phyloP scores from a whole-genome alignment of 139 green algal species.

The Closterium sp. region DNA sequence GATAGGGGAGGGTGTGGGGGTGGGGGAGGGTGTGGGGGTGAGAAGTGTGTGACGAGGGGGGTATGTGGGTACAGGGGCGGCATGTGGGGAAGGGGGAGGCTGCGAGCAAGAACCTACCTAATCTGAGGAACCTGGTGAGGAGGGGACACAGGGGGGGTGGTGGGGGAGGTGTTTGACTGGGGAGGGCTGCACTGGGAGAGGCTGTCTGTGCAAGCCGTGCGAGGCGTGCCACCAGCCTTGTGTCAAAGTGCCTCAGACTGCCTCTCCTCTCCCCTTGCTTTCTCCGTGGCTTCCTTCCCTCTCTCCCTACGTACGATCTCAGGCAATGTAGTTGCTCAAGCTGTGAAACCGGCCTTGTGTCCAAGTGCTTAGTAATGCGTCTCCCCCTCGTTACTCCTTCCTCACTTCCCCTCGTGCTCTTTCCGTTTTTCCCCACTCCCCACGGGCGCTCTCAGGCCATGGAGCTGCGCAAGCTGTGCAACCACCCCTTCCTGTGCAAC shows the following conservation, averaged over 20 bases:
- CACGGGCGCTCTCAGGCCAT: conserved; percentile 70
- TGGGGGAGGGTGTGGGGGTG: too few relatives aligned
- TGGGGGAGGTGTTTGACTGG: too few relatives aligned
- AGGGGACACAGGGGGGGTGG: too few relatives aligned
- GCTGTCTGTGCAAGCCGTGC: too few relatives aligned
- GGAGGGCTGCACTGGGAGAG: too few relatives aligned
- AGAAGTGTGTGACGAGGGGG: too few relatives aligned
- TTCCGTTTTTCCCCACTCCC: not conserved
- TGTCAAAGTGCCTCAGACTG: too few relatives aligned
- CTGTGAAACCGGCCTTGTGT: conserved; percentile 84
- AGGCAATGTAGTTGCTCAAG: conserved; percentile 92
- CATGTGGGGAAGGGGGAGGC: too few relatives aligned
- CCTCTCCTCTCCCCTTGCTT: not conserved
- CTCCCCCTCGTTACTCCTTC: not conserved
- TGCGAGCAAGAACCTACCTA: conserved; percentile 7
- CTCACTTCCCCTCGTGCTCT: not conserved
- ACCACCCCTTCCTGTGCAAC: conserved; percentile 87
- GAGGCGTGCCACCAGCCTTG: too few relatives aligned
- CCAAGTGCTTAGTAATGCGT: not conserved
- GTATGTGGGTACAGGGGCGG: not conserved
- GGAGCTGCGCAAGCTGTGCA: conserved; percentile 96
- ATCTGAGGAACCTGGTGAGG: conserved; percentile 28
- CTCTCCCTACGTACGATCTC: not conserved
- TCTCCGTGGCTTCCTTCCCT: not conserved
- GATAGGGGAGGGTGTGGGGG: not conserved